phyloP scores from a whole-genome alignment of 139 green algal species.

The Chlamydomonas asymmetrica region DNA sequence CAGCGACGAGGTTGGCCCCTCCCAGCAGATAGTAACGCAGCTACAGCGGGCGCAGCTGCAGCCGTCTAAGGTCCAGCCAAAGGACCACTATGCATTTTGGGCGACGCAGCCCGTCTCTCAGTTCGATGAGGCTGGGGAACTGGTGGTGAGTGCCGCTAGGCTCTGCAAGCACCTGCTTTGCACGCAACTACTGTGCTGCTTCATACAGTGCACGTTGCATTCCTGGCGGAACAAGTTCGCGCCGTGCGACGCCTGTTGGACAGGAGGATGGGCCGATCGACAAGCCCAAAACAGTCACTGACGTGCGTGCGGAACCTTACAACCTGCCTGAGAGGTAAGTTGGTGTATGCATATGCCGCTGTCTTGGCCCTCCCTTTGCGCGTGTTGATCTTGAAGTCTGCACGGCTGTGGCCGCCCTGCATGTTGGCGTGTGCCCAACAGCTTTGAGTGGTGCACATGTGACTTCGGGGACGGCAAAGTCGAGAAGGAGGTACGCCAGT shows the following conservation, averaged over 20 bases:
- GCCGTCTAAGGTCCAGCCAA: constrained; percentile 11
- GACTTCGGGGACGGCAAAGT: constrained; percentile 72
- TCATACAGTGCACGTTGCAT: neutral
- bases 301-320: constrained; percentile 86
- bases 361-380: neutral
- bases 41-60: no score
- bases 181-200: neutral
- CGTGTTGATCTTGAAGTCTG: neutral
- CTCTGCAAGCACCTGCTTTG: neutral
- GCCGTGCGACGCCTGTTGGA: neutral
- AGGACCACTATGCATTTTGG: constrained; percentile 77
- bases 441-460: constrained; percentile 90
- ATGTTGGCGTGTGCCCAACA: constrained; percentile 18
- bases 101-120: constrained; percentile 93
- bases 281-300: constrained; percentile 65
- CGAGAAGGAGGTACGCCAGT: constrained; percentile 56
- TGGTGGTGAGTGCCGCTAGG: neutral
- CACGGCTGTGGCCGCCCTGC: neutral
- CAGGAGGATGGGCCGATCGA: constrained; percentile 84
- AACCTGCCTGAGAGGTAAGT: constrained; percentile 70
- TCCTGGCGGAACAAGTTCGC: neutral
- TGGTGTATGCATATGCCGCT: neutral
- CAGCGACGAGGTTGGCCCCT: no score
- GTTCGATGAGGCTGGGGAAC: constrained; percentile 63
- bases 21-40: no score